phyloP scores from a whole-genome alignment of 306 rosid species.

The Vachellia pachyceras region DNA sequence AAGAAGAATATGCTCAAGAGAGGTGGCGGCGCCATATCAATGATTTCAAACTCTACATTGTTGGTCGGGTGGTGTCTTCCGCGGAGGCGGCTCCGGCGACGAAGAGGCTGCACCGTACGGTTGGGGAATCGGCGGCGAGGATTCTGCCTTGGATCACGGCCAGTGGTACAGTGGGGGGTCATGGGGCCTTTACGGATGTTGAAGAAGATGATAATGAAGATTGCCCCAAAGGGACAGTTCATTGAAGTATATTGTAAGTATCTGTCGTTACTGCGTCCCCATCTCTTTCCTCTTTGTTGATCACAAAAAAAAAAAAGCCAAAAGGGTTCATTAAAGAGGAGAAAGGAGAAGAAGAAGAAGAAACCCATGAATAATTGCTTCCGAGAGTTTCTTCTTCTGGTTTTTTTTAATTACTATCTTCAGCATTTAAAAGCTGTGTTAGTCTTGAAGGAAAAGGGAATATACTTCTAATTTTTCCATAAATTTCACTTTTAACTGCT shows the following conservation, averaged over 20 bases:
- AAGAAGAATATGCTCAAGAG: slow-evolving; percentile 57
- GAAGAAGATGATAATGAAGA: slow-evolving; percentile 70
- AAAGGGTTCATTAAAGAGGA: slow-evolving; percentile 13
- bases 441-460: too few relatives aligned
- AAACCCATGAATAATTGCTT: too few relatives aligned
- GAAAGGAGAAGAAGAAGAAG: neutral
- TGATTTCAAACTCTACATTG: slow-evolving; percentile 58
- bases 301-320: neutral
- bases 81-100: slow-evolving; percentile 54
- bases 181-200: slow-evolving; percentile 69
- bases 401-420: too few relatives aligned
- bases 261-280: slow-evolving; percentile 75
- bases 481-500: neutral
- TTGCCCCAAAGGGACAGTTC: slow-evolving; percentile 70
- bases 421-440: too few relatives aligned
- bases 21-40: slow-evolving; percentile 53
- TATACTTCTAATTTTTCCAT: too few relatives aligned
- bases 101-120: slow-evolving; percentile 65
- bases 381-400: too few relatives aligned
- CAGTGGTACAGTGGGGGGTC: slow-evolving; percentile 70
- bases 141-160: slow-evolving; percentile 65
- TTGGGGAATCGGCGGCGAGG: slow-evolving; percentile 77
- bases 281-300: slow-evolving; percentile 83
- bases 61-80: slow-evolving; percentile 66
- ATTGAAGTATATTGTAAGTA: slow-evolving; percentile 73